Base-by-base conservation (phyloP, 495 filamentous ascomycete species). In the Penicillium macrosclerotiorum region DNA sequence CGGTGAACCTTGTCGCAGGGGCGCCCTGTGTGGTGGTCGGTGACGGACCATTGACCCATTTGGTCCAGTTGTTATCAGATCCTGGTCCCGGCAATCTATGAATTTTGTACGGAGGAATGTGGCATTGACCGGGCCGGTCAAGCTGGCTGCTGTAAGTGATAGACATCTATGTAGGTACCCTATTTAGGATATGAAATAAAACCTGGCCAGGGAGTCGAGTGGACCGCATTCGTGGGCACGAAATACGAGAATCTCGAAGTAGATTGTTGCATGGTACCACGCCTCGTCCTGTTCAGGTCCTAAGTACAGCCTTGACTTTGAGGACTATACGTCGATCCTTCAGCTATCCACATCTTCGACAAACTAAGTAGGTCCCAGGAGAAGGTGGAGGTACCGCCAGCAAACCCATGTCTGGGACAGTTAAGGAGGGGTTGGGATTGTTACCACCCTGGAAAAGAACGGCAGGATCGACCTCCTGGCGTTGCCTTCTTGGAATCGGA, bases 51-150 rank as follows among this genome's bases (percentile, higher is more conserved):
- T 42, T 49, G n/a, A 36, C 45, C 31, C 42, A 25, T 42, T 37
- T 36, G 23, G 45, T 36, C 37, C 23, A 17, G 22, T 35, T 12
- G 45, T 36, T 35, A 49, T 49, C 45, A 36, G 29, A 44, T 44
- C 14, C 31, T 25, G 12, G 12, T 3, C 25, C 36, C 5, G n/a
- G 20, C 22, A 25, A 24, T 38, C 11, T 38, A 25, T 4, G 19
- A 23, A 38, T 19, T 38, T 5, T 25, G 12, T 24, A 25, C 25
- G 22, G 20, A 38, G 20, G 36, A 19, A 22, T n/a, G n/a, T n/a
- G n/a, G n/a, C n/a, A n/a, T n/a, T n/a, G n/a, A n/a, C n/a, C n/a
- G n/a, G n/a, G n/a, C n/a, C n/a, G 22, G 20, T 25, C 12, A 13
- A 19, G 14, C 11, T 24, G 36, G n/a, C 22, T 24, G n/a, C 17